These are phyloP conservation scores for Antrodiella citrinella DNA, from an alignment of 768 basidiomycete species.

Conservation along the genomic window DNA sequence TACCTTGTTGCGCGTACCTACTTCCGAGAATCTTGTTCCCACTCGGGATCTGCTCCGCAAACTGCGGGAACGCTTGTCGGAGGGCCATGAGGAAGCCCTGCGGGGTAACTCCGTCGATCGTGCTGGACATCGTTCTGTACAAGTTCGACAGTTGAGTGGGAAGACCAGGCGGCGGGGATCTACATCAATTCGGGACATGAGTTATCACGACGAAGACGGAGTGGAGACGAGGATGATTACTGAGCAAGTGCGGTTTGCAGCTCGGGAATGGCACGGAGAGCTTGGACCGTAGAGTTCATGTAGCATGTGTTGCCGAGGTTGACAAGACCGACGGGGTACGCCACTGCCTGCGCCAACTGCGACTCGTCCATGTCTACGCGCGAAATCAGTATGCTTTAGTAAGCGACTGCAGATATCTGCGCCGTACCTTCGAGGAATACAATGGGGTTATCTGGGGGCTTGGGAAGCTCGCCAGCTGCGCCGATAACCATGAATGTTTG, in stretches of 20 bases:
- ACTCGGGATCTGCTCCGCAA: slow-evolving; percentile 58
- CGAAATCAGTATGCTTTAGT: too few species aligned
- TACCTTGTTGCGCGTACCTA: slow-evolving; percentile 77
- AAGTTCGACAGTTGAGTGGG: slow-evolving; percentile 55
- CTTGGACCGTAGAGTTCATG: slow-evolving; percentile 93
- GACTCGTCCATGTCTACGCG: slow-evolving; percentile 71
- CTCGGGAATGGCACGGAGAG: slow-evolving; percentile 88
- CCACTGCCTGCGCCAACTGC: slow-evolving; percentile 73
- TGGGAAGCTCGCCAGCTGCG: slow-evolving; percentile 85
- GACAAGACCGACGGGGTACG: slow-evolving; percentile 71
- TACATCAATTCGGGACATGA: neutral
- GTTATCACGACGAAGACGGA: neutral
- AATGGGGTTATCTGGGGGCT: slow-evolving; percentile 69
- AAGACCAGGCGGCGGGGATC: slow-evolving; percentile 21
- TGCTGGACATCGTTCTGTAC: slow-evolving; percentile 64
- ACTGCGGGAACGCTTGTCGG: slow-evolving; percentile 81
- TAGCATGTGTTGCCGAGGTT: slow-evolving; percentile 97
- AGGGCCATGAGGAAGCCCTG: slow-evolving; percentile 58
- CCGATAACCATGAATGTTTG: slow-evolving; percentile 93
- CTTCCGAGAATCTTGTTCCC: slow-evolving; percentile 29
- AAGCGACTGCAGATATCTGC: neutral
- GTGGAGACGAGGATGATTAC: slow-evolving; percentile 27
- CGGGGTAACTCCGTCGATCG: slow-evolving; percentile 72
- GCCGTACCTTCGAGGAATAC: slow-evolving; percentile 78
- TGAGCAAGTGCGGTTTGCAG: slow-evolving; percentile 62